These are phyloP conservation scores for Trichoderma atrobrunneum DNA, from an alignment of 2,329 filamentous ascomycete genomes.

Conservation along the genomic window DNA sequence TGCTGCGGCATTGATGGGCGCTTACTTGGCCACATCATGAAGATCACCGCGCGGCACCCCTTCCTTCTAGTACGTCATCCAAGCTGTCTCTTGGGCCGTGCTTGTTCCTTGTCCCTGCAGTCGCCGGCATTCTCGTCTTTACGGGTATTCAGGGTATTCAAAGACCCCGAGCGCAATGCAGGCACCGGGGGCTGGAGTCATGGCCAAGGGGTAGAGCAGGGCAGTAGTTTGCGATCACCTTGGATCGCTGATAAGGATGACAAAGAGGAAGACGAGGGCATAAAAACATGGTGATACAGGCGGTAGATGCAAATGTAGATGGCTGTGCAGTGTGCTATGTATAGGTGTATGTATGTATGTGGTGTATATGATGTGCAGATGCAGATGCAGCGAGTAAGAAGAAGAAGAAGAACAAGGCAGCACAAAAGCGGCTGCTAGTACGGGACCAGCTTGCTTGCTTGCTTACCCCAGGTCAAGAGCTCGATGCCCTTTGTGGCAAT, in stretches of 20 bases:
- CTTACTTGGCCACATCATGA: neutral
- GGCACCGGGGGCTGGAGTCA: neutral
- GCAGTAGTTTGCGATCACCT: neutral
- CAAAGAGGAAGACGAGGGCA: neutral
- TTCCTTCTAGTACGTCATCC: neutral
- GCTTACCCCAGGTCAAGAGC: conserved; percentile 54
- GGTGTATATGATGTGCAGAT: neutral
- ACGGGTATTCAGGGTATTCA: neutral
- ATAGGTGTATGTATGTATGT: neutral
- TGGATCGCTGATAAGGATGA: neutral
- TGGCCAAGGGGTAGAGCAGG: neutral
- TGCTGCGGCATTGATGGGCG: neutral
- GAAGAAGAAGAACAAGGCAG: neutral
- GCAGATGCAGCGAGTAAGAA: neutral
- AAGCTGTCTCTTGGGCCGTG: neutral
- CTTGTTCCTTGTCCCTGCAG: neutral
- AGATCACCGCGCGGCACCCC: neutral
- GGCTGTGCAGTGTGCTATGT: neutral
- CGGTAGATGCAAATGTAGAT: neutral
- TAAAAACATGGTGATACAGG: neutral
- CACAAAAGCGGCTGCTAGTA: neutral
- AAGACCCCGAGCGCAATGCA: neutral
- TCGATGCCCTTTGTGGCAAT: conserved; percentile 63
- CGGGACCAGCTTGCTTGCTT: neutral
- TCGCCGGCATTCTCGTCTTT: neutral